Evolutionary conservation across 2,329 filamentous ascomycete species (phyloP).

Genomic region (Dichotomopilus funicola): DNA sequence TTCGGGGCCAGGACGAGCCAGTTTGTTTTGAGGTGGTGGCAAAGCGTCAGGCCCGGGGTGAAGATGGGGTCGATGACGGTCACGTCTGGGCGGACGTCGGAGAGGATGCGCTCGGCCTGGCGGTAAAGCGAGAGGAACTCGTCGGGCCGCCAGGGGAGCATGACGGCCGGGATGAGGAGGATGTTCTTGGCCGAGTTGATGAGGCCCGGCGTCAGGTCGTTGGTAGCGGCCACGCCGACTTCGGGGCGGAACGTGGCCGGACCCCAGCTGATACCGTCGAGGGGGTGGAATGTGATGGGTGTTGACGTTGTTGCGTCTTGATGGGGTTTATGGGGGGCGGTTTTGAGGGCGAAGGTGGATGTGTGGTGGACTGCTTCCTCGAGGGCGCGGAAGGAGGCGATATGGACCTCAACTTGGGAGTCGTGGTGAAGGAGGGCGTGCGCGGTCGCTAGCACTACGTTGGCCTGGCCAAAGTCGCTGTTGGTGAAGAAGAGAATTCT

Average conservation of each 20-base stretch:
- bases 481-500: constrained; percentile 3
- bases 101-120: background rate
- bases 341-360: background rate
- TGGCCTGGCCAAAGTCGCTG: constrained; percentile 5
- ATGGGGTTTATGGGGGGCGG: background rate
- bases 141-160: background rate
- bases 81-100: background rate
- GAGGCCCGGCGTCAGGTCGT: background rate
- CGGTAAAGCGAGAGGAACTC: constrained; percentile 1
- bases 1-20: constrained; percentile 4
- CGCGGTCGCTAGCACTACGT: constrained; percentile 2
- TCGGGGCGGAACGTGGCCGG: constrained; percentile 4
- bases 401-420: constrained; percentile 2
- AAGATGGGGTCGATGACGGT: constrained; percentile 2
- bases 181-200: background rate
- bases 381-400: constrained; percentile 1
- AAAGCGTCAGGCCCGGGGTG: background rate
- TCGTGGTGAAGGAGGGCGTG: constrained; percentile 2
- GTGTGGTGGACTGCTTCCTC: background rate
- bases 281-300: constrained; percentile 1
- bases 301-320: too few relatives aligned
- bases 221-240: background rate
- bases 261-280: background rate
- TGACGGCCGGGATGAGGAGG: constrained; percentile 1
- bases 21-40: background rate